Evolutionary conservation across 768 basidiomycete genomes (phyloP).

Genomic region (Leccinellum rugosiceps): DNA sequence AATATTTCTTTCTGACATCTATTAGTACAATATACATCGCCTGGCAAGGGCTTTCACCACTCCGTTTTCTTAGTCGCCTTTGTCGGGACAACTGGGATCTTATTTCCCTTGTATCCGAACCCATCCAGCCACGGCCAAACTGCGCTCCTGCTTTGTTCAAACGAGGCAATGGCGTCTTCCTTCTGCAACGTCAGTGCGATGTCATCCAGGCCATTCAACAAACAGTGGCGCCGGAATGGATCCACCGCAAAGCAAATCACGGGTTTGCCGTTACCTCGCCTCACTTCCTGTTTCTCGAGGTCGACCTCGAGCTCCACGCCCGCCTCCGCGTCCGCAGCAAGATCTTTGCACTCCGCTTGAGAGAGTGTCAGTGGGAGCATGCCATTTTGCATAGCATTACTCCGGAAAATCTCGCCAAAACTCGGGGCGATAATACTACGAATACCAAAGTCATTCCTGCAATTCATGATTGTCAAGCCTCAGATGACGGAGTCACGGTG

Average conservation of each 20-base stretch:
- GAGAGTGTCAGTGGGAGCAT: constrained; percentile 79
- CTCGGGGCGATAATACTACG: constrained; percentile 83
- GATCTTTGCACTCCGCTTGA: constrained; percentile 63
- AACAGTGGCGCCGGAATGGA: constrained; percentile 87
- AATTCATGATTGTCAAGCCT: background rate
- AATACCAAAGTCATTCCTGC: constrained; percentile 86
- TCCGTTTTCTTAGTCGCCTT: constrained; percentile 56
- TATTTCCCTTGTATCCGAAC: constrained; percentile 81
- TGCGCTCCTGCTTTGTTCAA: constrained; percentile 75
- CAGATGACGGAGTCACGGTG: background rate
- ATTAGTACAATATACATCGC: background rate
- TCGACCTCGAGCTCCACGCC: constrained; percentile 80
- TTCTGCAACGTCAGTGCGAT: constrained; percentile 92
- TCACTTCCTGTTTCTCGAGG: constrained; percentile 76
- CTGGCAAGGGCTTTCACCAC: constrained; percentile 47
- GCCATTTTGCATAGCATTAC: constrained; percentile 90
- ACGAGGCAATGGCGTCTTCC: constrained; percentile 63
- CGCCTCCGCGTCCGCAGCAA: constrained; percentile 74
- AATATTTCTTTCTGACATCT: background rate
- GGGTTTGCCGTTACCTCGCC: constrained; percentile 68
- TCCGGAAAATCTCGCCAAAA: constrained; percentile 89
- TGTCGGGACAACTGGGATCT: constrained; percentile 54
- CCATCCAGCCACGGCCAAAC: constrained; percentile 97
- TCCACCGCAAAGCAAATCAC: constrained; percentile 80
- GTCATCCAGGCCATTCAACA: constrained; percentile 95